Base-by-base conservation (phyloP, 2,329 filamentous ascomycete species). In the Nothopassalora personata region DNA sequence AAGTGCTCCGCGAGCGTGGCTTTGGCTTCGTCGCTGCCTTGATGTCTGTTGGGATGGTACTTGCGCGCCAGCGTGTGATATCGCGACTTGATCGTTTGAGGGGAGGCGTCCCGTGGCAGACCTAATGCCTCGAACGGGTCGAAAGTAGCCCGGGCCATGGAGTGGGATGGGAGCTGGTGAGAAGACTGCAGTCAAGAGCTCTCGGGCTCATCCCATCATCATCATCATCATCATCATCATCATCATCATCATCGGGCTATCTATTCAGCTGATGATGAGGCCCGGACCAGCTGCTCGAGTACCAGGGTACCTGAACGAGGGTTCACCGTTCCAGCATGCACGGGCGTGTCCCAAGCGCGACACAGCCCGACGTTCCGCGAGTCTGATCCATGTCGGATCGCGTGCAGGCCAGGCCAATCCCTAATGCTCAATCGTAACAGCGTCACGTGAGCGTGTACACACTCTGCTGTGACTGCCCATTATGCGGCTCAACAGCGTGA, bases 51-150 rank as follows among this genome's bases (percentile, higher is more conserved):
- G 5, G 79, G 79, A 67, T 99, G 94, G 69, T 93, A 85, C 73
- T 86, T 91, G 55, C 97, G 80, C 5, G 94, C 94, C 54, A 89
- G 84, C 72, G 95, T 96, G 71, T 90, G 88, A 77, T 99, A 99
- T 27, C 91, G 90, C 15, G 85, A 85, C 74, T 95, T 97, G 77
- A 99, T 84, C 69, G 96, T 84, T 63, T 90, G 86, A 36, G 85
- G 77, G 0, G 88, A 89, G 15, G 91, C 91, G 59, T 83, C 79
- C 61, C 84, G 84, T 48, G 87, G 82, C 49, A 99, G 74, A 30
- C 81, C 84, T 5, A 99, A 84, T 53, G 93, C 85, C 68, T 86
- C 83, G 70, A 99, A 99, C 48, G 91, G 92, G 77, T 97, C 90
- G 53, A 69, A 67, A 27, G 63, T 57, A 46, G 58, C 45, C 48